Conservation (phyloP, 805 yeast genomes). For the Wickerhamiella bombiphila region DNA sequence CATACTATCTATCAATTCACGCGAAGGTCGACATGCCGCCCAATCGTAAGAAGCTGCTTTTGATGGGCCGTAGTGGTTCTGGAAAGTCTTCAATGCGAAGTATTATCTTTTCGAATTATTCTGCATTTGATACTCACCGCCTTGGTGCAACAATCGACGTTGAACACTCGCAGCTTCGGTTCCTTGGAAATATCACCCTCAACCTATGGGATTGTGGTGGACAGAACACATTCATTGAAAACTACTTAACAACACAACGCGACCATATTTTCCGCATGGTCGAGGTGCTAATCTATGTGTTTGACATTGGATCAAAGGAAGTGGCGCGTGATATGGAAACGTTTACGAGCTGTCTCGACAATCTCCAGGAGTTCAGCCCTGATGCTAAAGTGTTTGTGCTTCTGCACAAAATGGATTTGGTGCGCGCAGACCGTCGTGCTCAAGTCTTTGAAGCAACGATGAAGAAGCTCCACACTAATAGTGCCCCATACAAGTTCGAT, state of each 20-base stretch:
- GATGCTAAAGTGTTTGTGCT: slow-evolving; percentile 82
- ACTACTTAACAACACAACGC: slow-evolving; percentile 72
- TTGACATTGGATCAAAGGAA: slow-evolving; percentile 87
- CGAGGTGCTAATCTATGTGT: slow-evolving; percentile 88
- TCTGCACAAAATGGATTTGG: slow-evolving; percentile 91
- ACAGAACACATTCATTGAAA: slow-evolving; percentile 92
- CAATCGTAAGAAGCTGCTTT: slow-evolving; percentile 40
- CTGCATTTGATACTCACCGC: slow-evolving; percentile 91
- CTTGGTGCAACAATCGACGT: slow-evolving; percentile 96
- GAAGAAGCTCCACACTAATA: slow-evolving; percentile 61
- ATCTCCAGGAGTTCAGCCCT: slow-evolving; percentile 72
- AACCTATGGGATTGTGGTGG: slow-evolving; percentile 95
- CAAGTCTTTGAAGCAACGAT: slow-evolving; percentile 75
- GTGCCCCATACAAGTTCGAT: slow-evolving; percentile 53
- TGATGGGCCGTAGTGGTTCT: slow-evolving; percentile 89
- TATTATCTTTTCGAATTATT: slow-evolving; percentile 83
- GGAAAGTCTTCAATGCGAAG: slow-evolving; percentile 97
- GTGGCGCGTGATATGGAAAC: slow-evolving; percentile 88
- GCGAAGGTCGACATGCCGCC: slow-evolving; percentile 14
- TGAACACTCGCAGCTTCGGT: slow-evolving; percentile 89
- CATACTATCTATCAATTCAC: too few relatives aligned
- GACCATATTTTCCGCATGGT: slow-evolving; percentile 92
- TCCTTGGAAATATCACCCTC: slow-evolving; percentile 86
- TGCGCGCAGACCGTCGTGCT: slow-evolving; percentile 70
- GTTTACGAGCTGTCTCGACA: slow-evolving; percentile 68